phyloP scores from a whole-genome alignment of 2,329 filamentous ascomycete species.

The Triangularia verruculosa region DNA sequence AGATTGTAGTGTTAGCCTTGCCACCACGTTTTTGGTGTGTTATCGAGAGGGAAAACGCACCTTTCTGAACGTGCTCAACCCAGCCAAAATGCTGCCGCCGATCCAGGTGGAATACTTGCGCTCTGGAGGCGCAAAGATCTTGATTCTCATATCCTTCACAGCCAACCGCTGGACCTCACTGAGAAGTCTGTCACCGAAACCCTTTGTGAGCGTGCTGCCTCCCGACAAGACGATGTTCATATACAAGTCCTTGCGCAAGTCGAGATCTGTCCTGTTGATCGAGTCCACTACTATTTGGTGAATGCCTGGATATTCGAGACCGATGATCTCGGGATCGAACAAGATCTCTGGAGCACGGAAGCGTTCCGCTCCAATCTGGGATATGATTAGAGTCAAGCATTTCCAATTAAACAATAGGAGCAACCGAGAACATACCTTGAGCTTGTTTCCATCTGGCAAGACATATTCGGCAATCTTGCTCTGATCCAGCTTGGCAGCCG shows the following conservation, averaged over 20 bases:
- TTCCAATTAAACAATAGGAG: neutral
- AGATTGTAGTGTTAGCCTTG: conserved; percentile 15
- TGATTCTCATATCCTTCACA: conserved; percentile 98
- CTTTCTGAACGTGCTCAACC: conserved; percentile 97
- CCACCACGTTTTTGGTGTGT: neutral
- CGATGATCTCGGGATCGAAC: conserved; percentile 95
- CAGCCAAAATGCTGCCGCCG: conserved; percentile 93
- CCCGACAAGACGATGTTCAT: conserved; percentile 97
- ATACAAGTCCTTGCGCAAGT: conserved; percentile 89
- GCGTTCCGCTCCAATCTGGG: conserved; percentile 81
- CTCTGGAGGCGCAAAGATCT: conserved; percentile 99
- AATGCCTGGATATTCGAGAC: conserved; percentile 92
- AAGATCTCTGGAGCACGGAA: conserved; percentile 96
- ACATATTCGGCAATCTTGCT: conserved; percentile 82
- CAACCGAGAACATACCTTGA: conserved; percentile 60
- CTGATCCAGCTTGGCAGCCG: conserved; percentile 71
- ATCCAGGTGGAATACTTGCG: conserved; percentile 99
- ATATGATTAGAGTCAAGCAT: neutral
- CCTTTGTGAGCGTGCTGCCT: conserved; percentile 92
- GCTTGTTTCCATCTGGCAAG: conserved; percentile 86
- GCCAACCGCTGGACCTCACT: conserved; percentile 90
- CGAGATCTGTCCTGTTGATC: conserved; percentile 91
- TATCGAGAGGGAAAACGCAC: conserved; percentile 46
- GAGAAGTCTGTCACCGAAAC: conserved; percentile 89
- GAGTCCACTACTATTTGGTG: conserved; percentile 98